Percentiles rank a stretch among this genome's conserved stretches.
Conservation (phyloP, 2,329 filamentous ascomycete species). For the Trematosphaeria pertusa region DNA sequence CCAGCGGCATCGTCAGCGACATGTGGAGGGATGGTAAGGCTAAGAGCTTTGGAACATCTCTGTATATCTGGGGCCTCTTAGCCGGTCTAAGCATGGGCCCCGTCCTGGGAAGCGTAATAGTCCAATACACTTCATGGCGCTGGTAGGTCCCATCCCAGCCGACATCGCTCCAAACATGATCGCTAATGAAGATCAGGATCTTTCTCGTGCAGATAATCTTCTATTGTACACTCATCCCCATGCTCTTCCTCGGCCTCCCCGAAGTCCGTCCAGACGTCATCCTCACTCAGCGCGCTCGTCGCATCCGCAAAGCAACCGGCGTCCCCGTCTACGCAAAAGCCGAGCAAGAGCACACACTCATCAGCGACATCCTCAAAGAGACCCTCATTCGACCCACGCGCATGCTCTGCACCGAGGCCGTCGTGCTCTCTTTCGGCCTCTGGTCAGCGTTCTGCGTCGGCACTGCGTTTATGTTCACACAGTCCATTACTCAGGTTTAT, state of each 20-base stretch:
- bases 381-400: conserved; percentile 48
- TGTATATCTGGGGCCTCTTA: conserved; percentile 54
- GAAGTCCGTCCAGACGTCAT: conserved; percentile 59
- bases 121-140: conserved; percentile 49
- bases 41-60: conserved; percentile 52
- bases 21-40: conserved; percentile 48
- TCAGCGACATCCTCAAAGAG: conserved; percentile 42
- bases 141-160: conserved; percentile 49
- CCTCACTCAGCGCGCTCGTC: conserved; percentile 47
- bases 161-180: no score
- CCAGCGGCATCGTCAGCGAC: conserved; percentile 43
- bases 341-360: conserved; percentile 42
- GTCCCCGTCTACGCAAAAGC: conserved; percentile 38
- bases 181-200: no score
- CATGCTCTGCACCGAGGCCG: conserved; percentile 58
- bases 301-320: conserved; percentile 37
- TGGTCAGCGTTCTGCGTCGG: conserved; percentile 58
- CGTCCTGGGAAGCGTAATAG: conserved; percentile 51
- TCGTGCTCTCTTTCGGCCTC: conserved; percentile 56
- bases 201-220: conserved; percentile 55
- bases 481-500: conserved; percentile 56
- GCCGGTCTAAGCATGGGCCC: conserved; percentile 54
- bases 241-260: conserved; percentile 51
- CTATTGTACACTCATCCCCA: conserved; percentile 52
- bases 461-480: conserved; percentile 59